Base-by-base conservation (phyloP, 2,329 filamentous ascomycete genomes). In the Corynespora cassiicola region DNA sequence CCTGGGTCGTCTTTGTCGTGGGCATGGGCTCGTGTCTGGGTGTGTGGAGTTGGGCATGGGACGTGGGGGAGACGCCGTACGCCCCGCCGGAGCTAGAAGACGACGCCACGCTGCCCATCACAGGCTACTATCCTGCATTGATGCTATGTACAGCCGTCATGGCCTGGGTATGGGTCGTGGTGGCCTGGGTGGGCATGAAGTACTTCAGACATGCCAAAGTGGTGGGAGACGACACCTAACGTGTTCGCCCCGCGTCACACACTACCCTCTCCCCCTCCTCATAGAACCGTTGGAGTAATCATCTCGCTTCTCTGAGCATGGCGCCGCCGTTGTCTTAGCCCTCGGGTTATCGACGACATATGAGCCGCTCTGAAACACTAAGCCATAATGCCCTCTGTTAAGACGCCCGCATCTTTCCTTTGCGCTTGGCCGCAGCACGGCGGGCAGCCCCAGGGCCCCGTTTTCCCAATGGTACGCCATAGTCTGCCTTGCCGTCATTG, bases 141-240 rank as follows among this genome's bases (percentile, higher is more conserved):
- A 88, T 97, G 50, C 94, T 97, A 42, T 75, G 97, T 53, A 96
- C 92, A 3, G 86, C 91, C 3, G 88, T 99, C 18, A 96, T 99
- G 88, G 90, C 91, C 12, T 99, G 94, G 94, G 90, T 97, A 5
- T 99, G 94, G 94, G 94, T 97, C 12, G 84, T 96, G 9, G 85
- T 95, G 41, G 94, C 95, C 8, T 99, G 94, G 94, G 86, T 97
- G 31, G 94, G 94, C 16, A 97, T 99, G 92, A 99, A 99, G 68
- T 97, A 97, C 69, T 99, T 99, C 65, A 84, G 91, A 55, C 94
- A 99, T 75, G 92, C 94, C 21, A 96, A 96, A 74, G 95, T 97
- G 62, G 88, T 78, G 29, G 78, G 77, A 14, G 80, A 82, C 23
- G 79, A 82, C 32, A 56, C 57, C 20, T 66, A 63, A 41, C 36